A percentile compares a stretch with the other conserved stretches of the same genome.
These are phyloP conservation scores for Arthrobotrys conoides DNA, from an alignment of 2,329 filamentous ascomycete genomes.

Conservation along the genomic window DNA sequence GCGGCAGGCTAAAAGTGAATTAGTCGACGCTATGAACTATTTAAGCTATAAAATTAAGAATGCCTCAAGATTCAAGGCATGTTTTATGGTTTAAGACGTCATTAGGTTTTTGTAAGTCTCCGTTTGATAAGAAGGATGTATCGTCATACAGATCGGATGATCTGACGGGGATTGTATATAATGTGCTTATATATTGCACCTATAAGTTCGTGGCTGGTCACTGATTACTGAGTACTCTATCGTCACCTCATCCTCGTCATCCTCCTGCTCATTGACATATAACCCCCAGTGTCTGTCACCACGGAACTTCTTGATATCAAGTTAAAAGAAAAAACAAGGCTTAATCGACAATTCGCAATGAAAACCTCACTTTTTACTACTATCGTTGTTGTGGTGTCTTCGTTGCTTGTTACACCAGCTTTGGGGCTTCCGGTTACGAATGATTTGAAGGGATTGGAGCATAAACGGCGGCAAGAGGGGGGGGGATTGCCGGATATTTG, in stretches of 20 bases:
- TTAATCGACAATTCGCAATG: slow-evolving; percentile 12
- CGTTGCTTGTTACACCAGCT: slow-evolving; percentile 13
- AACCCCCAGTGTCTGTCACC: neutral
- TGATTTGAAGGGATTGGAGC: neutral
- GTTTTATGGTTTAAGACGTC: neutral
- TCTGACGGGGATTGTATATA: neutral
- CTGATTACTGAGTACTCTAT: slow-evolving; percentile 6
- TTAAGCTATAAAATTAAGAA: neutral
- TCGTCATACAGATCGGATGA: slow-evolving; percentile 7
- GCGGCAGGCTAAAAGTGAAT: neutral
- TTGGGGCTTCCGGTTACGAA: slow-evolving; percentile 19
- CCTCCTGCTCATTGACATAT: neutral
- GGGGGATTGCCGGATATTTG: slow-evolving; percentile 7
- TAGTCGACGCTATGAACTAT: neutral
- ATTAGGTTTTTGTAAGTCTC: neutral
- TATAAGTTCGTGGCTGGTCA: neutral
- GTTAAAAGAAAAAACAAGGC: neutral
- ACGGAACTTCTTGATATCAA: neutral
- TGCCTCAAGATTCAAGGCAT: neutral
- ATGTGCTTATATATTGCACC: neutral
- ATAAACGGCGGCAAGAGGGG: neutral
- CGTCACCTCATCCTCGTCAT: neutral
- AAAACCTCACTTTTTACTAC: slow-evolving; percentile 19
- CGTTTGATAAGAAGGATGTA: neutral
- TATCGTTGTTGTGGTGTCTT: slow-evolving; percentile 11